Evolutionary conservation across 2,329 filamentous ascomycete species (phyloP).

Genomic region (Fusarium longipes): DNA sequence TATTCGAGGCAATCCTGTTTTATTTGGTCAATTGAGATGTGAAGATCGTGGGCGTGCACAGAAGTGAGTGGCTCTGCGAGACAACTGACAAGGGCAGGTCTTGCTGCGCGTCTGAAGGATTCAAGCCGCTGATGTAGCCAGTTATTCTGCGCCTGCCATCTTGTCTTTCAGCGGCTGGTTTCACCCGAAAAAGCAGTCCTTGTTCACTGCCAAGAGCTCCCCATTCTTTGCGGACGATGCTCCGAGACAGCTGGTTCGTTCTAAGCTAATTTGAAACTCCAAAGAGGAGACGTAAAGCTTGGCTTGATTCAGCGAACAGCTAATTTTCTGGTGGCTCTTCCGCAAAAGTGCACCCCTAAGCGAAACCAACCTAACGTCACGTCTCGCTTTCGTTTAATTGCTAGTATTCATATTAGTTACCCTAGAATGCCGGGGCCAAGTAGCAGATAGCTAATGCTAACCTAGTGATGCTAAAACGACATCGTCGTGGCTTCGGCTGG

Average conservation of each 20-base stretch:
- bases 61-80: neutral
- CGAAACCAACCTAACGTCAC: slow-evolving; percentile 1
- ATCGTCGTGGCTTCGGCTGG: slow-evolving; percentile 13
- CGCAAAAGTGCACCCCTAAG: neutral
- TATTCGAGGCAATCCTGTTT: neutral
- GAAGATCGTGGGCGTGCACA: neutral
- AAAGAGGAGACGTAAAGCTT: neutral
- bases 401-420: slow-evolving; percentile 7
- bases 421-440: neutral
- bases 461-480: neutral
- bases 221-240: neutral
- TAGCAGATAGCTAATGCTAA: neutral
- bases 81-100: neutral
- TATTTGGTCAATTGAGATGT: neutral
- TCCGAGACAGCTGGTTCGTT: neutral
- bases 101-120: slow-evolving; percentile 1
- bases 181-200: slow-evolving; percentile 9
- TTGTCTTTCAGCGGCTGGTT: slow-evolving; percentile 20
- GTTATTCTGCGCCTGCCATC: slow-evolving; percentile 10
- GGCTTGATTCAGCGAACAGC: neutral
- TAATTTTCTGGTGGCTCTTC: neutral
- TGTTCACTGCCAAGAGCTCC: slow-evolving; percentile 7
- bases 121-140: slow-evolving; percentile 27
- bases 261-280: neutral
- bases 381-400: neutral